Evolutionary conservation across 371 early-diverging fungal genomes (phyloP).

Genomic region (Mucor mucedo): DNA sequence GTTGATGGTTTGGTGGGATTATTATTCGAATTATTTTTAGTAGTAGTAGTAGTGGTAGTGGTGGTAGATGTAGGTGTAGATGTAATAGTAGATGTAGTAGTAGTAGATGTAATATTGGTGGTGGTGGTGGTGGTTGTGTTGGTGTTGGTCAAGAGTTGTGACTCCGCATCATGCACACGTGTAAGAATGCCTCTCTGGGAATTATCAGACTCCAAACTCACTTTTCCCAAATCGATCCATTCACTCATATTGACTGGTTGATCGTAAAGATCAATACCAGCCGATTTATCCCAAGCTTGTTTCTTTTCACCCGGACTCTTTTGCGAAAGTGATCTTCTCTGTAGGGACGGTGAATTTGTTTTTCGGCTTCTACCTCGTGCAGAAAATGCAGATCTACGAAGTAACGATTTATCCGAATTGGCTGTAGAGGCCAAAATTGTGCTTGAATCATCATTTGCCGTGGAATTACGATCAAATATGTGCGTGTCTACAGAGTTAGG

Average conservation of each 20-base stretch:
- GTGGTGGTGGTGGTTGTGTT: neutral
- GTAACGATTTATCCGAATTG: slow-evolving; percentile 17
- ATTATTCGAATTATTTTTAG: neutral
- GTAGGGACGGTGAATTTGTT: slow-evolving; percentile 1
- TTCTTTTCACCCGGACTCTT: slow-evolving; percentile 9
- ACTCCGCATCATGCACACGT: slow-evolving; percentile 44
- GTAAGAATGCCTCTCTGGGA: slow-evolving; percentile 49
- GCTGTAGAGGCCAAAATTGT: slow-evolving; percentile 20
- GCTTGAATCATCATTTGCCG: slow-evolving; percentile 23
- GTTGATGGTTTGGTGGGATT: too few species aligned
- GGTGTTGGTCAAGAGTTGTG: slow-evolving; percentile 25
- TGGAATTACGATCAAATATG: slow-evolving; percentile 30
- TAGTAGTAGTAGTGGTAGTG: neutral
- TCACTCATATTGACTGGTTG: slow-evolving; percentile 56
- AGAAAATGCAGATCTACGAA: slow-evolving; percentile 37
- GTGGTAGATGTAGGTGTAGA: neutral
- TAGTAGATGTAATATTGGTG: neutral
- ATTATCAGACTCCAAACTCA: slow-evolving; percentile 37
- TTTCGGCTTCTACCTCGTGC: slow-evolving; percentile 30
- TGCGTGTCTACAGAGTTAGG: neutral
- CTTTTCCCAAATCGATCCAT: slow-evolving; percentile 53
- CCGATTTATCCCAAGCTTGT: slow-evolving; percentile 27
- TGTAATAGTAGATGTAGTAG: neutral
- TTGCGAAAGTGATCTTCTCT: slow-evolving; percentile 17
- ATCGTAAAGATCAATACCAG: slow-evolving; percentile 42